These are phyloP conservation scores for Rhizophora apiculata DNA, from an alignment of 345 rosid genomes.

Conservation along the genomic window DNA sequence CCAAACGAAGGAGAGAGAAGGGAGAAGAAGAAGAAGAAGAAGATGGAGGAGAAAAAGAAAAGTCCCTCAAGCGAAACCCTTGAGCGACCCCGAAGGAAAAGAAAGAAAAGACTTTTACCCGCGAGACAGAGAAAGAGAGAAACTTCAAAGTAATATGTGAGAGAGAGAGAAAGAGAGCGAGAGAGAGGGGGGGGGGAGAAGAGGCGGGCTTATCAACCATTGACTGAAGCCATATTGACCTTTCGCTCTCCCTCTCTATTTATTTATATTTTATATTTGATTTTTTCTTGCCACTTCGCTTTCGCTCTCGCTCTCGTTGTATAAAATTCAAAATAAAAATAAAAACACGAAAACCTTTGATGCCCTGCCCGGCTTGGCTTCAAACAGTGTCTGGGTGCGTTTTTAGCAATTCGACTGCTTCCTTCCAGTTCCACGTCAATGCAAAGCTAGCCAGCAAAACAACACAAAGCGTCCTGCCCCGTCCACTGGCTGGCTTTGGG, in stretches of 20 bases:
- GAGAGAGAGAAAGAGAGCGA: not conserved
- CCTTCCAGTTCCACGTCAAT: no score
- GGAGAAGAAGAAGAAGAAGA: not conserved
- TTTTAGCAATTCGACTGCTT: no score
- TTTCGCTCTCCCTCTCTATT: conserved; percentile 23
- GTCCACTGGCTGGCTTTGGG: not conserved
- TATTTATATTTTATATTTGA: not conserved
- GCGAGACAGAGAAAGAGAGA: conserved; percentile 10
- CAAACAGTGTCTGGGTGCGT: no score
- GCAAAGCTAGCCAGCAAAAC: no score
- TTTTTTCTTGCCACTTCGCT: not conserved
- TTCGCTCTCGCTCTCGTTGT: not conserved
- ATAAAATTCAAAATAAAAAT: not conserved
- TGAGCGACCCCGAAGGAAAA: conserved; percentile 5
- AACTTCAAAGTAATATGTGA: not conserved
- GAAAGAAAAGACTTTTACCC: conserved; percentile 4
- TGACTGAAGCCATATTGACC: conserved; percentile 57
- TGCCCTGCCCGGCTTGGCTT: no score
- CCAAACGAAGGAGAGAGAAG: not conserved
- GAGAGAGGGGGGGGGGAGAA: not conserved
- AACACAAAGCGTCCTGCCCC: no score
- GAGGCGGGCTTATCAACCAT: conserved; percentile 48
- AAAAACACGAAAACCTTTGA: not conserved
- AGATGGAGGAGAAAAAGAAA: no score
- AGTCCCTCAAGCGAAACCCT: conserved; percentile 6